Conservation (phyloP, 768 basidiomycete genomes). For the Pholiota microspora region DNA sequence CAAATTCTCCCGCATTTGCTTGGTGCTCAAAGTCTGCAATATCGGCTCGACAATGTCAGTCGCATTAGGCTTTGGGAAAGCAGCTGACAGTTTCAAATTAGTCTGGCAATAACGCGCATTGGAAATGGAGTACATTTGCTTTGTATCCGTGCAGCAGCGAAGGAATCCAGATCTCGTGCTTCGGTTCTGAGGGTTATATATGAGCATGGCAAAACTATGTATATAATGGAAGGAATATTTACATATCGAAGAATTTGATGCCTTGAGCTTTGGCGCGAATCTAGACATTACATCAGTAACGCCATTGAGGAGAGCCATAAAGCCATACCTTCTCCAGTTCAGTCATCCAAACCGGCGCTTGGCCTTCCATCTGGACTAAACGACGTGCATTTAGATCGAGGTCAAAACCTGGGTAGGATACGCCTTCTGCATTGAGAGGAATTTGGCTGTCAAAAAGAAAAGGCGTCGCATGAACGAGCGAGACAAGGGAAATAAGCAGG, state of each 20-base stretch:
- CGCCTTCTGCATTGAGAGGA: conserved; percentile 31
- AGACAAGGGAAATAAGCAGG: conserved; percentile 42
- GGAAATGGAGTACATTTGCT: conserved; percentile 33
- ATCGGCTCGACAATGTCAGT: conserved; percentile 57
- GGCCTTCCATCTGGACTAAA: conserved; percentile 72
- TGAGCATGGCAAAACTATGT: neutral
- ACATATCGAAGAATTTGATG: conserved; percentile 88
- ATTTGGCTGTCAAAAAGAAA: conserved; percentile 34
- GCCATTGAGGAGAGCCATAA: neutral
- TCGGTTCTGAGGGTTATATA: conserved; percentile 61
- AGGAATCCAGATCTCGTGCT: conserved; percentile 55
- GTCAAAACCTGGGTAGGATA: conserved; percentile 55
- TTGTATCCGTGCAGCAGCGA: conserved; percentile 33
- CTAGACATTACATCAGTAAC: conserved; percentile 34
- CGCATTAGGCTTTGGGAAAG: conserved; percentile 59
- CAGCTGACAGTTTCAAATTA: conserved; percentile 31
- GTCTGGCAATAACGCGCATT: conserved; percentile 7
- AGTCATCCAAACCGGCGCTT: conserved; percentile 75
- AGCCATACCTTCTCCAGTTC: conserved; percentile 80
- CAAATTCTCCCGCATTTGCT: conserved; percentile 64
- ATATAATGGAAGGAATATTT: conserved; percentile 21
- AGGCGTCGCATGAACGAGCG: conserved; percentile 40
- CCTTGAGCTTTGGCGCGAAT: conserved; percentile 77
- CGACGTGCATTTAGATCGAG: conserved; percentile 72
- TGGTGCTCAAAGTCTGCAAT: conserved; percentile 62